Evolutionary conservation across 108 stramenopile species (phyloP).

Genomic region (Seminavis robusta): DNA sequence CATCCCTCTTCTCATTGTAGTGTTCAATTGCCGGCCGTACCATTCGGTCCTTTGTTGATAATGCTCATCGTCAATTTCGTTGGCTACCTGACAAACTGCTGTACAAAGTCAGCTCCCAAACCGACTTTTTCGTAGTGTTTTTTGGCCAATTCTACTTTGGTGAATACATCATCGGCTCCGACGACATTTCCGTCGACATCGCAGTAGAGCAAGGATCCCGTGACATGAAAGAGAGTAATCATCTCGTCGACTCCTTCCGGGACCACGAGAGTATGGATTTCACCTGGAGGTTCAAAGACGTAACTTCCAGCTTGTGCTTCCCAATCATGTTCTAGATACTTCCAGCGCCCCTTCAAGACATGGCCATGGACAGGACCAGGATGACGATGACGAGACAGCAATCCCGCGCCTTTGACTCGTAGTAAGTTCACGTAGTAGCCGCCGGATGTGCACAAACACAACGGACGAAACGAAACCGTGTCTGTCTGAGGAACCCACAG

Average conservation of each 20-base stretch:
- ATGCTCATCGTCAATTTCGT: too few species aligned
- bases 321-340: slow-evolving; percentile 76
- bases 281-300: slow-evolving; percentile 80
- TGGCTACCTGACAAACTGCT: too few species aligned
- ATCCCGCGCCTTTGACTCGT: slow-evolving; percentile 57
- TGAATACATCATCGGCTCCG: slow-evolving; percentile 80
- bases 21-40: too few species aligned
- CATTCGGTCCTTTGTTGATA: too few species aligned
- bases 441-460: slow-evolving; percentile 66
- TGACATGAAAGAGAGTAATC: slow-evolving; percentile 81
- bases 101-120: slow-evolving; percentile 65
- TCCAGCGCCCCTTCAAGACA: slow-evolving; percentile 69
- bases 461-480: slow-evolving; percentile 65
- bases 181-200: slow-evolving; percentile 60
- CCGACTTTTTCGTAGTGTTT: slow-evolving; percentile 68
- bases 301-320: slow-evolving; percentile 56
- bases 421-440: slow-evolving; percentile 81
- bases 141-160: slow-evolving; percentile 72
- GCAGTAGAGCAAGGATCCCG: slow-evolving; percentile 68
- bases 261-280: slow-evolving; percentile 73
- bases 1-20: too few species aligned
- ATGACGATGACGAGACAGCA: slow-evolving; percentile 68
- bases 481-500: slow-evolving; percentile 81
- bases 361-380: slow-evolving; percentile 73
- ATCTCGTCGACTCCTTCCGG: slow-evolving; percentile 74